A percentile compares a stretch with the other conserved stretches of the same genome.
phyloP scores from a whole-genome alignment of 2,329 filamentous ascomycete species.

The Shiraia sp. region DNA sequence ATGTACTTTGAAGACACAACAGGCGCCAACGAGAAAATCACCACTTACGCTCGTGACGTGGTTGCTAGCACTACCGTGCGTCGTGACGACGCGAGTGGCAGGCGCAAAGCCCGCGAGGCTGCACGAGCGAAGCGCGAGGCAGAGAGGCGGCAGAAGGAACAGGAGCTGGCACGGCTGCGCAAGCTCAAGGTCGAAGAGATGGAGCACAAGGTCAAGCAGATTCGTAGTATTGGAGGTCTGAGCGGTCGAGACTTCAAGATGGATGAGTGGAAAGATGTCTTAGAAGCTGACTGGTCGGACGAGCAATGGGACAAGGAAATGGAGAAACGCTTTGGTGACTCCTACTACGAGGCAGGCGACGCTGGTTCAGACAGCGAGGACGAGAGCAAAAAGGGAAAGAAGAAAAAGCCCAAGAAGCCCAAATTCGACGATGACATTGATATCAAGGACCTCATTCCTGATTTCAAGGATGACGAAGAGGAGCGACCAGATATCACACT shows the following conservation, averaged over 20 bases:
- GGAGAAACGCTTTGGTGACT: conserved; percentile 82
- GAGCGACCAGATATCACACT: conserved; percentile 76
- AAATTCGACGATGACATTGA: conserved; percentile 98
- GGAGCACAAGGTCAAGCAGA: conserved; percentile 81
- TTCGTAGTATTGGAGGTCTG: conserved; percentile 86
- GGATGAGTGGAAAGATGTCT: conserved; percentile 80
- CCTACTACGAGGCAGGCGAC: conserved; percentile 79
- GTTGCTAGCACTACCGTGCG: conserved; percentile 82
- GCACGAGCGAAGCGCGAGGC: conserved; percentile 78
- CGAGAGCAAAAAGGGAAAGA: conserved; percentile 47
- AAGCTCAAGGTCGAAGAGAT: conserved; percentile 91
- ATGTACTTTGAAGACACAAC: conserved; percentile 91
- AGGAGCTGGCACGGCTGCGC: conserved; percentile 80
- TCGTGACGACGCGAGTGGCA: conserved; percentile 75
- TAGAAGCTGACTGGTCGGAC: conserved; percentile 88
- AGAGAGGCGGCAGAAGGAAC: conserved; percentile 73
- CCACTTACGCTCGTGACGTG: conserved; percentile 86
- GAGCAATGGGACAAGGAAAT: conserved; percentile 90
- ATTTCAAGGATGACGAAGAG: conserved; percentile 77
- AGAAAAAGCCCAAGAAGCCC: conserved; percentile 76
- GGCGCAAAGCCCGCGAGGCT: conserved; percentile 77
- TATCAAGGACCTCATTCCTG: conserved; percentile 87
- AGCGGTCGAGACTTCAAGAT: conserved; percentile 68
- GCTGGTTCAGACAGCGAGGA: conserved; percentile 41
- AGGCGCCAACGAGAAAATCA: conserved; percentile 83